These are phyloP conservation scores for Graphium sp. DNA, from an alignment of 2,329 filamentous ascomycete genomes.

Conservation along the genomic window DNA sequence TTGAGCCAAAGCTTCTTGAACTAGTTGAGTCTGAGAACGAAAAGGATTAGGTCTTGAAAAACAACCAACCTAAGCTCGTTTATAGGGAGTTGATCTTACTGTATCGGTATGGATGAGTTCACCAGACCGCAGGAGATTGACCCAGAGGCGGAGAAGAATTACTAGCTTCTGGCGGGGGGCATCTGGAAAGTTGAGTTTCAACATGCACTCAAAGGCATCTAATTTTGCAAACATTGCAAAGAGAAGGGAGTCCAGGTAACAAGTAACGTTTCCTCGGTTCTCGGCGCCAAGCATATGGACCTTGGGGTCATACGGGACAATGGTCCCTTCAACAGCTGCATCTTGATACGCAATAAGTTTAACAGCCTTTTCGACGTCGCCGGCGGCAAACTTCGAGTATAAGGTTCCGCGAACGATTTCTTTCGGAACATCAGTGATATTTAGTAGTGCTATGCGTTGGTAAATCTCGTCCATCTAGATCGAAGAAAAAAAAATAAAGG, in stretches of 20 bases:
- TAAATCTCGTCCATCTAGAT: constrained; percentile 24
- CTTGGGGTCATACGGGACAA: constrained; percentile 57
- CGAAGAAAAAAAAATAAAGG: background rate
- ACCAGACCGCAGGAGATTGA: constrained; percentile 77
- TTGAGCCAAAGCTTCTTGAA: constrained; percentile 66
- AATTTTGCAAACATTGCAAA: constrained; percentile 93
- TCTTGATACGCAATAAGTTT: constrained; percentile 65
- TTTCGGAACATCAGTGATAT: constrained; percentile 27
- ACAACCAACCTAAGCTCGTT: background rate
- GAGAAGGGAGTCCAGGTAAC: constrained; percentile 78
- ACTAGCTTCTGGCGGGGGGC: constrained; percentile 55
- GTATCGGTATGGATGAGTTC: constrained; percentile 74
- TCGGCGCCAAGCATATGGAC: constrained; percentile 67
- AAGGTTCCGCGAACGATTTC: constrained; percentile 41
- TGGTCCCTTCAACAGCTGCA: constrained; percentile 63
- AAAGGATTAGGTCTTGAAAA: background rate
- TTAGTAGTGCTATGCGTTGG: constrained; percentile 19
- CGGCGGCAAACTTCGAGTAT: constrained; percentile 46
- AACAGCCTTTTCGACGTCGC: constrained; percentile 58
- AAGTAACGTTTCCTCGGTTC: constrained; percentile 78
- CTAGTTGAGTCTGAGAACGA: constrained; percentile 48
- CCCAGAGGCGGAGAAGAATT: constrained; percentile 73
- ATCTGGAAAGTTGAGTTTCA: constrained; percentile 61
- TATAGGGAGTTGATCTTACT: constrained; percentile 26
- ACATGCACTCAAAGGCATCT: constrained; percentile 82